Base-by-base conservation (phyloP, 306 rosid species). In the Hylodesmum podocarpum region DNA sequence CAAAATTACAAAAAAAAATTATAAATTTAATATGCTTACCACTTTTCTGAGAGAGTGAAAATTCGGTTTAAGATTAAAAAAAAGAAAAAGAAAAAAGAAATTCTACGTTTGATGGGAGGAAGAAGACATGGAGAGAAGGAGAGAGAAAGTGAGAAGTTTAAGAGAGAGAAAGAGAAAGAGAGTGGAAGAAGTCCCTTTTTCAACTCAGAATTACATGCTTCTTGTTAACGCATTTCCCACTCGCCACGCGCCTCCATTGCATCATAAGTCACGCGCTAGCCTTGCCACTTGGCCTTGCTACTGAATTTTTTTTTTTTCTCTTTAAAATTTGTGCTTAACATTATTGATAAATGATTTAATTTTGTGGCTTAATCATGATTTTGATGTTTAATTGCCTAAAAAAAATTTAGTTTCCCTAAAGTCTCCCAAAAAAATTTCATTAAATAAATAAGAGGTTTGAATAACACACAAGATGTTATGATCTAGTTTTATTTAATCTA, bases 91-190 rank as follows among this genome's bases (percentile, higher is more conserved):
- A 39, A 54, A 70, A 72, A 29, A 57, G 31, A 70, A 80, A 83
- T 77, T 88, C 86, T 81, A 85, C 91, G 88, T 91, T 87, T 87
- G 87, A 69, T 83, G 14, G 28, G 25, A 83, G 73, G 80, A 70
- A 24, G 82, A 66, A 33, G 76, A 54, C 47, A 4, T 63, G 21
- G 46, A 66, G 46, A 58, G 72, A 34, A 64, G 81, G 79, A 54
- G 80, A 53, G 37, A 65, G 71, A 33, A 10, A 64, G 70, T 36
- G 11, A 34, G 49, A 4, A 24, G 18, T 64, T 43, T 58, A 39
- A 59, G 72, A 25, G 82, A 41, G 25, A 64, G 66, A 40, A 24
- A 5, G 22, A 24, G 3, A 22, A 33, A 43, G 83, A 73, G 65
- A 78, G 79, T 57, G 59, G 18, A 11, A 28, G 47, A 39, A 34